Evolutionary conservation across 2,329 filamentous ascomycete genomes (phyloP), one percentile per base, ranked within the genome.

Genomic region (Diaporthe sp.): DNA sequence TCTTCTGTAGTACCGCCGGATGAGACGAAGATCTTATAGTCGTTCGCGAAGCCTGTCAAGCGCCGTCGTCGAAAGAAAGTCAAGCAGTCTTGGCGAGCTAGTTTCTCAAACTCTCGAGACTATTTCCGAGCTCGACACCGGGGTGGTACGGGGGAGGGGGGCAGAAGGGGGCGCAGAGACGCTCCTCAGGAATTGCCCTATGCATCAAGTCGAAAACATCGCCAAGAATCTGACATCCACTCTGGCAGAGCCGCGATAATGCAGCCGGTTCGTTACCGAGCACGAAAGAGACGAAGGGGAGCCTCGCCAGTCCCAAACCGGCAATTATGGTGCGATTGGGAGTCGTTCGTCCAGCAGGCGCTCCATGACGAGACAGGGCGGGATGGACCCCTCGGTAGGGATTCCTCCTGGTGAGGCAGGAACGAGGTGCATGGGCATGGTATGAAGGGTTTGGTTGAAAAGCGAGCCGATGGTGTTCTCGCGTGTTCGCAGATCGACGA

Each of bases 11-110:
- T 66, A 71, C 38, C 60, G 67, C 38, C 42, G 71, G 66, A 71
- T 40, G 40, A 47, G 61, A 61, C 28, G 69, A 55, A 35, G 42
- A 68, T 74, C 69, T 74, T 74, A 74, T 74, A 72, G 30, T 45
- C 19, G 17, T 57, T 35, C 57, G 28, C 64, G 64, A 68, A 68
- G 64, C 33, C 33, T 67, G 45, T 52, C 45, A 52, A 50, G 35
- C 42, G 42, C 19, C 7, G 28, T 40, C 50, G 28, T 57, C 67
- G 40, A 66, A 66, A n/a, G n/a, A n/a, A 40, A 22, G 19, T 7
- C 25, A 19, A 9, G 17, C 9, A 17, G n/a, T 30, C 68, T 74
- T 72, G 58, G 73, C 73, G 30, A 72, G 61, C 68, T 52, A 58
- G 40, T 57, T 45, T 22, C 25, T 54, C 40, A 57, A 40, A 58